Percentiles rank a stretch among this genome's conserved stretches.
Evolutionary conservation across 805 yeast species (phyloP).

Genomic region (Metschnikowia amazonensis): DNA sequence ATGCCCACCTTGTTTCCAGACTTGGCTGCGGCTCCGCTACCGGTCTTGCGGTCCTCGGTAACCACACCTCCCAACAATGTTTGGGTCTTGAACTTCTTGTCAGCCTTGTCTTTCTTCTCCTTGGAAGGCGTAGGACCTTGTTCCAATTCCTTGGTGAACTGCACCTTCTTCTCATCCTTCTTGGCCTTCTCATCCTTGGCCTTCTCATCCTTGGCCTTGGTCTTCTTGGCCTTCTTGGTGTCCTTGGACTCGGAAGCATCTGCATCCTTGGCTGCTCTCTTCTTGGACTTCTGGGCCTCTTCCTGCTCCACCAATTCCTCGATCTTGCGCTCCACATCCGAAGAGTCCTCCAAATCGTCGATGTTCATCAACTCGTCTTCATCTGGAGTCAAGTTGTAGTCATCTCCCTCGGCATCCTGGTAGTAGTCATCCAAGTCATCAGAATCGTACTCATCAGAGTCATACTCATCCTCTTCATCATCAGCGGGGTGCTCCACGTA

Average conservation of each 20-base stretch:
- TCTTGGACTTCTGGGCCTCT: conserved; percentile 25
- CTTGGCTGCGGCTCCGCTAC: conserved; percentile 86
- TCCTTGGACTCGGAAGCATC: conserved; percentile 15
- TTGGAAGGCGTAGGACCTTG: conserved; percentile 79
- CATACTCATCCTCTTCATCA: conserved; percentile 42
- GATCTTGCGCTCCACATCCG: conserved; percentile 67
- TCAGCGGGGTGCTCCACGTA: conserved; percentile 94
- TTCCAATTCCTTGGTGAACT: conserved; percentile 86
- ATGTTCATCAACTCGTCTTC: conserved; percentile 64
- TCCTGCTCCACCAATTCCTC: conserved; percentile 71
- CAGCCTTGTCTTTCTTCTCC: conserved; percentile 19
- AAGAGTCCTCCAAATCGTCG: conserved; percentile 63
- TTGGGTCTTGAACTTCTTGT: conserved; percentile 63
- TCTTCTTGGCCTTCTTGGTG: conserved; percentile 25
- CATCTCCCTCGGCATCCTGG: conserved; percentile 50
- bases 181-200: conserved; percentile 48
- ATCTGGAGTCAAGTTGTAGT: conserved; percentile 69
- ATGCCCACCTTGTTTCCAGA: conserved; percentile 88
- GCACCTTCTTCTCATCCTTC: conserved; percentile 49
- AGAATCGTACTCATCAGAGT: conserved; percentile 43
- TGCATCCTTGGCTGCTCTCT: conserved; percentile 33
- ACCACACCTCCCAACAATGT: conserved; percentile 90
- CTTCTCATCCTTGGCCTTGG: conserved; percentile 18
- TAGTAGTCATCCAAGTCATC: conserved; percentile 33
- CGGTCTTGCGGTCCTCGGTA: conserved; percentile 86